Evolutionary conservation across 2,329 filamentous ascomycete species (phyloP).

Genomic region (Rachicladosporium sp.): DNA sequence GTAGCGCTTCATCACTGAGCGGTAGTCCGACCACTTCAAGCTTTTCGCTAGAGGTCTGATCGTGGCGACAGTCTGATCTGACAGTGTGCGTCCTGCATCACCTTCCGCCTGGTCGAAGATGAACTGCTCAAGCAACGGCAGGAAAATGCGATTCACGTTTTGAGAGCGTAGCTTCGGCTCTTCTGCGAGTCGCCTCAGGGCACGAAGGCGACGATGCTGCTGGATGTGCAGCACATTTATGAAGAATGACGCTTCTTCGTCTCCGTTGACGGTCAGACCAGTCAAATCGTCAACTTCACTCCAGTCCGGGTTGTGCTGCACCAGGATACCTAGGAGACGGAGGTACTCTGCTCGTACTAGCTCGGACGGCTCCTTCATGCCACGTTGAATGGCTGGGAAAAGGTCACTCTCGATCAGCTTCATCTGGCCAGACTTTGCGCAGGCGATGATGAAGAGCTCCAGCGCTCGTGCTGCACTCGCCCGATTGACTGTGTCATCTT

Average conservation of each 20-base stretch:
- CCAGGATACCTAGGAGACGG: slow-evolving; percentile 63
- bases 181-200: slow-evolving; percentile 61
- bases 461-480: slow-evolving; percentile 71
- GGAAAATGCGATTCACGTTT: slow-evolving; percentile 74
- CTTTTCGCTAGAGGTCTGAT: slow-evolving; percentile 63
- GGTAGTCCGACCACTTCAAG: slow-evolving; percentile 83
- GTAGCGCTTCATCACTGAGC: slow-evolving; percentile 71
- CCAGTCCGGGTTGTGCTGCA: slow-evolving; percentile 60
- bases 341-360: slow-evolving; percentile 74
- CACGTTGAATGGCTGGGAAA: slow-evolving; percentile 26
- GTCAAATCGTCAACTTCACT: slow-evolving; percentile 60
- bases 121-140: slow-evolving; percentile 89
- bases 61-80: slow-evolving; percentile 72
- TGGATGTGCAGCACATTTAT: slow-evolving; percentile 85
- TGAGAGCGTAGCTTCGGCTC: slow-evolving; percentile 61
- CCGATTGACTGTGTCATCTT: slow-evolving; percentile 79
- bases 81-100: slow-evolving; percentile 64
- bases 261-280: slow-evolving; percentile 54
- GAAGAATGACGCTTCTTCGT: slow-evolving; percentile 81
- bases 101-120: slow-evolving; percentile 75
- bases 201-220: slow-evolving; percentile 71
- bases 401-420: slow-evolving; percentile 38
- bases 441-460: slow-evolving; percentile 54
- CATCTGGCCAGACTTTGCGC: slow-evolving; percentile 34
- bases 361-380: slow-evolving; percentile 58